Evolutionary conservation across 495 filamentous ascomycete species (phyloP), one percentile per base, ranked within the genome.

Genomic region (Penicillium odoratum): DNA sequence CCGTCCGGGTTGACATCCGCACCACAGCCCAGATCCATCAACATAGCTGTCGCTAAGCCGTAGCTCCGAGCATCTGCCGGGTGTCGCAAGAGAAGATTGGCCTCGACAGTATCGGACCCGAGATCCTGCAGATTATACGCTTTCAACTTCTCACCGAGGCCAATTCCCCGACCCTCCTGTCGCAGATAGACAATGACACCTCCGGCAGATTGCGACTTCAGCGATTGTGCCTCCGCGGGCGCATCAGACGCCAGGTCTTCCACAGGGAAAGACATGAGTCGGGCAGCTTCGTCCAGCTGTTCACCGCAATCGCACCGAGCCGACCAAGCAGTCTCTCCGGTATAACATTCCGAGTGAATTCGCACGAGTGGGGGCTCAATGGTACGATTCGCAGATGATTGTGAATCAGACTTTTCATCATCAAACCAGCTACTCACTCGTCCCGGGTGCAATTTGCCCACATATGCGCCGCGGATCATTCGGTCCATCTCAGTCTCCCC

Each of bases 271-370:
- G 91, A 90, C 94, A 99, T 98, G 7, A 98, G 74, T 15, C 94
- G 80, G 3, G 93, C 94, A 3, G 95, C 94, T 75, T 99, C 94
- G 67, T 99, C 94, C 3, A 99, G 78, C 70, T 99, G 94, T 72
- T 98, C 95, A 29, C 94, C 94, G 69, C 94, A 99, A 72, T 99
- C 94, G 71, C 94, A 99, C 5, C 94, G 85, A 26, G 95, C 93
- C 1, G 91, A 96, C 94, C 94, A 98, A 0, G 93, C 93, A 0
- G 93, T 98, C 77, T 99, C 94, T 13, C 94, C 94, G 0, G 94
- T 99, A 71, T 99, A 99, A 78, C 94, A 99, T 70, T 99, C 94
- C 7, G 90, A 94, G 71, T 99, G 94, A 71, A 99, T 98, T 53
- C 94, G 82, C 15, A 98, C 93, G 38, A 98, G 78, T 0, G 95